phyloP scores from a whole-genome alignment of 164 flowering plant species.

The Tinospora cordifolia region DNA sequence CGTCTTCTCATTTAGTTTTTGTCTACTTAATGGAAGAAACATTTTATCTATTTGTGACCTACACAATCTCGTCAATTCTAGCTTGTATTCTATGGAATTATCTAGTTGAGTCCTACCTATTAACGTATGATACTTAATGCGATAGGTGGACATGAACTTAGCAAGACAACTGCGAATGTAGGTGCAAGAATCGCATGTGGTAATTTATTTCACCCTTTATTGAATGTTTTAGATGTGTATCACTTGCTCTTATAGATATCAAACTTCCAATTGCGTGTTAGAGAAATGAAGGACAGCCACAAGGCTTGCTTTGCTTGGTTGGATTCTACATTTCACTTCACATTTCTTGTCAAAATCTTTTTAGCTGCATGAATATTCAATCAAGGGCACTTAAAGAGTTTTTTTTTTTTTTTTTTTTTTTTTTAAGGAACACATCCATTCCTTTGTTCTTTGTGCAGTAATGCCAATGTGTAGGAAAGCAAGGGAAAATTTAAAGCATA shows the following conservation, averaged over 20 bases:
- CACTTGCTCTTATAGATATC: not conserved
- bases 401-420: no score
- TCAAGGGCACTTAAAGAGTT: not conserved
- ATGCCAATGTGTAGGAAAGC: constrained; percentile 9
- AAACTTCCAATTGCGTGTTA: not conserved
- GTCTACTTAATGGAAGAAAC: no score
- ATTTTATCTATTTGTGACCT: no score
- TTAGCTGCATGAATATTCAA: not conserved
- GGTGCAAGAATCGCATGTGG: constrained; percentile 95
- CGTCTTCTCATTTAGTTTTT: no score
- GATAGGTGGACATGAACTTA: constrained; percentile 86
- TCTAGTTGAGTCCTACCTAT: not conserved
- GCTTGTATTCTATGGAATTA: not conserved
- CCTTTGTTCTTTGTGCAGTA: constrained; percentile 16
- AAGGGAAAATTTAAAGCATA: constrained; percentile 10
- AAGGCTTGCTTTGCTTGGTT: not conserved
- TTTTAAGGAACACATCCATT: not conserved
- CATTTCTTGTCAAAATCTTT: not conserved
- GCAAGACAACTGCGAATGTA: constrained; percentile 90
- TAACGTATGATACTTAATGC: constrained; percentile 9
- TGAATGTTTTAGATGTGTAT: not conserved
- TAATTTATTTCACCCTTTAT: constrained; percentile 19
- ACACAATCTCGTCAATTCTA: no score
- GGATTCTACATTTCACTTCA: not conserved
- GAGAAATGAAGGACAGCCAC: not conserved